phyloP scores from a whole-genome alignment of 768 basidiomycete genomes.

The Scleroderma bovista region DNA sequence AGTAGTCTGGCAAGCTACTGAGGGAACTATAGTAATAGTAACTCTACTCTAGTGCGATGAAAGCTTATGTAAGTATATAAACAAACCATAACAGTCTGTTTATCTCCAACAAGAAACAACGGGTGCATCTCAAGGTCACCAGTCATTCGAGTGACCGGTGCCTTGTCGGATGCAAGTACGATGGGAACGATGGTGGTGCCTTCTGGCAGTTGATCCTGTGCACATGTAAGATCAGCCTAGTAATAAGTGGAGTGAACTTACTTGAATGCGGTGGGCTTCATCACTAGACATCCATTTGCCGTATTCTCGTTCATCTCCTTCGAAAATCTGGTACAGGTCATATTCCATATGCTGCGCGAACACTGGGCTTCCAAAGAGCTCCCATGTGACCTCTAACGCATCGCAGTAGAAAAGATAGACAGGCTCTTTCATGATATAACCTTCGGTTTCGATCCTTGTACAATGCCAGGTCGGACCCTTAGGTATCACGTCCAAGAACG shows the following conservation, averaged over 20 bases:
- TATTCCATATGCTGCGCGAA: constrained; percentile 9
- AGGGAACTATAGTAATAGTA: too few relatives aligned
- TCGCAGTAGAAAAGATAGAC: constrained; percentile 13
- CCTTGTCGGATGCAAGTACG: constrained; percentile 30
- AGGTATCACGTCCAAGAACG: too few relatives aligned
- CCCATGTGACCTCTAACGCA: constrained; percentile 20
- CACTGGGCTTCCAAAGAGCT: constrained; percentile 20
- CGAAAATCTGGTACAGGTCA: constrained; percentile 4
- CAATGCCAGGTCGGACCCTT: too few relatives aligned
- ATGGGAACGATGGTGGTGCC: constrained; percentile 26
- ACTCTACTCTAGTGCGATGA: too few relatives aligned
- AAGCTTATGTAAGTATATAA: too few relatives aligned
- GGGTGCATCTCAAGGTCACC: constrained; percentile 30
- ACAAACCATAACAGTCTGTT: too few relatives aligned
- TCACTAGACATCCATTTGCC: constrained; percentile 21
- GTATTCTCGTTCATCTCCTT: constrained; percentile 5
- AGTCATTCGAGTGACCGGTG: constrained; percentile 25
- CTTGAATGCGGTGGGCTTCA: constrained; percentile 23
- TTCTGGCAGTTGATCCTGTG: constrained; percentile 5
- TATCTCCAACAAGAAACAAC: too few relatives aligned
- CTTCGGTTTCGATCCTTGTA: too few relatives aligned
- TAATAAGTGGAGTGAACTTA: neutral
- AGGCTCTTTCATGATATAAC: too few relatives aligned
- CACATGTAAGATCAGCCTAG: neutral
- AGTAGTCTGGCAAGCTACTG: too few relatives aligned